These are phyloP conservation scores for Xylaria longipes DNA, from an alignment of 495 filamentous ascomycete genomes.

Conservation along the genomic window DNA sequence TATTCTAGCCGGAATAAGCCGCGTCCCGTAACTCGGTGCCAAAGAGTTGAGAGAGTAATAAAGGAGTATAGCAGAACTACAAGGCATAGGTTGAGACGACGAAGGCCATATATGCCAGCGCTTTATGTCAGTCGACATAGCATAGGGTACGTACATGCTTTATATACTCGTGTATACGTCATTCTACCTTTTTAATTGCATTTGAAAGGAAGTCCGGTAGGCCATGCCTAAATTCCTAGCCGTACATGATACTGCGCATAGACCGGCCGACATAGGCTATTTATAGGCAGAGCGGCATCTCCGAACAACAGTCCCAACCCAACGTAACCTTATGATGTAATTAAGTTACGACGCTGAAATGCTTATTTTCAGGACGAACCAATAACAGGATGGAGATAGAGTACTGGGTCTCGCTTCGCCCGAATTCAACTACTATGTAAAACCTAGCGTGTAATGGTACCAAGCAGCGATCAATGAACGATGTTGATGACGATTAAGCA, in stretches of 20 bases:
- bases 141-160: not conserved
- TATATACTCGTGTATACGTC: not conserved
- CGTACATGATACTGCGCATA: not conserved
- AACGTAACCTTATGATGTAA: constrained; percentile 13
- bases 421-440: not conserved
- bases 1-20: not conserved
- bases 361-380: not conserved
- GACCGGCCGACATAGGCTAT: not conserved
- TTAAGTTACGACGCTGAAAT: not conserved
- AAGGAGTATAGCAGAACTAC: not conserved
- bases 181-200: not conserved
- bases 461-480: not conserved
- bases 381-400: not conserved
- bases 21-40: not conserved
- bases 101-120: not conserved
- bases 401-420: not conserved
- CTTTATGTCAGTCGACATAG: not conserved
- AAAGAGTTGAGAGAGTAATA: not conserved
- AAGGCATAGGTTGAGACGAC: not conserved
- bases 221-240: not conserved
- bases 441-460: not conserved
- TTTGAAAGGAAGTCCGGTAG: not conserved
- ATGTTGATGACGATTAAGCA: not conserved
- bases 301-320: not conserved
- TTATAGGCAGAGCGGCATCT: not conserved